A percentile compares a stretch with the other conserved stretches of the same genome.
Conservation (phyloP, 177 flowering plant species). For the Tripterygium wilfordii region DNA sequence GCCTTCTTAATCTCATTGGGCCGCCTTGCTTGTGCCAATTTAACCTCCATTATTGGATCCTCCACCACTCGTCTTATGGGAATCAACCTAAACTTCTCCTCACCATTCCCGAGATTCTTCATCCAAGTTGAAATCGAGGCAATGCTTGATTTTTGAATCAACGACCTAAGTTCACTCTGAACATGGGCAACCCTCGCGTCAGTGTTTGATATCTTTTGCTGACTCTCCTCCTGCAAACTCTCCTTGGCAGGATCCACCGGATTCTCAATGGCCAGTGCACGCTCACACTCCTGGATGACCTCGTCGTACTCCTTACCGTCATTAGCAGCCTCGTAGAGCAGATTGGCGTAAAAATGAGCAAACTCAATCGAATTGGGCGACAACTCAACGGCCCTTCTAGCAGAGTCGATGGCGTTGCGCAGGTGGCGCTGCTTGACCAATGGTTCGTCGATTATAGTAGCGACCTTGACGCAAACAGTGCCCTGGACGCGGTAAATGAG, state of each 20-base stretch:
- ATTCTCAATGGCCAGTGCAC: conserved; percentile 62
- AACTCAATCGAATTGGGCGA: conserved; percentile 88
- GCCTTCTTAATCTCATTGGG: conserved; percentile 97
- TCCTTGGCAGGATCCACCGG: conserved; percentile 91
- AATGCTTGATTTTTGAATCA: conserved; percentile 73
- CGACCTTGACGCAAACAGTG: conserved; percentile 72
- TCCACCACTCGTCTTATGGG: conserved; percentile 66
- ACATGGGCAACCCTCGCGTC: conserved; percentile 64
- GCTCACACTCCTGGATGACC: conserved; percentile 79
- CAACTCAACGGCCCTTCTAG: conserved; percentile 48
- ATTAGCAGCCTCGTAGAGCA: conserved; percentile 68
- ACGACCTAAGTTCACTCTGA: conserved; percentile 54
- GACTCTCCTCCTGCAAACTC: conserved; percentile 82
- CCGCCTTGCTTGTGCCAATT: conserved; percentile 56
- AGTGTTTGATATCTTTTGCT: conserved; percentile 48
- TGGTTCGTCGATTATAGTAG: conserved; percentile 66
- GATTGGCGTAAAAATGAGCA: conserved; percentile 77
- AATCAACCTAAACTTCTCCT: conserved; percentile 81
- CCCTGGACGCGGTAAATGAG: conserved; percentile 76
- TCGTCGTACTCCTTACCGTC: conserved; percentile 80
- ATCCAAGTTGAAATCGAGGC: conserved; percentile 85
- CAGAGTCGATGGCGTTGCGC: conserved; percentile 66
- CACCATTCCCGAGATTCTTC: conserved; percentile 81
- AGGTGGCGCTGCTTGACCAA: conserved; percentile 61
- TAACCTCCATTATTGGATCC: conserved; percentile 90